Base-by-base conservation (phyloP, 768 basidiomycete genomes). In the Phaeotremella skinneri region DNA sequence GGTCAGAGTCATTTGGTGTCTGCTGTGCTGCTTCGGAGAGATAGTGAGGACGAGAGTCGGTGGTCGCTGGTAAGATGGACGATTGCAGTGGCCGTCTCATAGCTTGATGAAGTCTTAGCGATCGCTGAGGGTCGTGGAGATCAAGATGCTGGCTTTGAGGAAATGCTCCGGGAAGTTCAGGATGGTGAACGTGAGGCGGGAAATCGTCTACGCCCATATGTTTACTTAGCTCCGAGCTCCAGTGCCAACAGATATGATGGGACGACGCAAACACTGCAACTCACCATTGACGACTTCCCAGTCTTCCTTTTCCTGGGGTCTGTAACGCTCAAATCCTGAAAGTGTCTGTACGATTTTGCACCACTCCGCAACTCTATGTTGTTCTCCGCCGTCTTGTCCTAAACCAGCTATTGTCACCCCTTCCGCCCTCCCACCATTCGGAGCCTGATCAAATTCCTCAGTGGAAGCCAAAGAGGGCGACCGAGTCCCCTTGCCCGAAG, bases 251-350 rank as follows among this genome's bases (percentile, higher is more conserved):
- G n/a, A n/a, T 34, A 26, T 27, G 48, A 11, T 31, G 48, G 47
- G 3, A 5, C 13, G 14, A 14, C 23, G 27, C 6, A 2, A 23
- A 6, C 23, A 20, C 17, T 30, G 13, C 11, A 4, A 53, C 70
- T 64, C 43, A 72, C 70, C 61, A n/a, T 67, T 53, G 32, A 72
- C 47, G 5, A 69, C 55, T 49, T 72, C 66, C 68, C 70, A 72
- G 39, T 59, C 63, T 25, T 72, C 70, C 14, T 39, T 39, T 37
- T 60, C 52, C 1, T 52, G 25, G 4, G 43, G 7, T n/a, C 30
- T 23, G 17, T 54, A 42, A 13, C 30, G 41, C 34, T 37, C 14
- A 39, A 49, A 64, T 14, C 63, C 63, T 32, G 47, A 37, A 20
- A 60, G 5, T 5, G 16, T 11, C 14, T 37, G 54, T 34, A 59